Conservation (phyloP, 169 alveolate species). For the Cryptosporidium viatorum region DNA sequence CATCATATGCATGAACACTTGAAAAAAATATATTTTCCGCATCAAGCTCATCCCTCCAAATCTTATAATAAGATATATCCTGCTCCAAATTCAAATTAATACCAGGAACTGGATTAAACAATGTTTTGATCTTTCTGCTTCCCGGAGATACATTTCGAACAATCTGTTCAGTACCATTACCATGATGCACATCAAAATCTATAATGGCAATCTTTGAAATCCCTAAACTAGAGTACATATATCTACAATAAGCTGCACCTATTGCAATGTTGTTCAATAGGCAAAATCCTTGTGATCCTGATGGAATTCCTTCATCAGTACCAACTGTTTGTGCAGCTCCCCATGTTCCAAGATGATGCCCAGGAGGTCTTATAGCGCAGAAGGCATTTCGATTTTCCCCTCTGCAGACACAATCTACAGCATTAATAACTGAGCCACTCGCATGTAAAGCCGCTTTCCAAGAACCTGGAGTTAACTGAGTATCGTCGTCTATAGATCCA, state of each 20-base stretch:
- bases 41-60: constrained; percentile 88
- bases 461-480: constrained; percentile 90
- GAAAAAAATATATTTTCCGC: constrained; percentile 91
- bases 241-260: constrained; percentile 96
- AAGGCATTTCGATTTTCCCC: constrained; percentile 86
- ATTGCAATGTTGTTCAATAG: constrained; percentile 96
- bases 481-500: constrained; percentile 88
- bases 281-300: constrained; percentile 97
- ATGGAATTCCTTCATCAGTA: constrained; percentile 78
- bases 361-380: constrained; percentile 96
- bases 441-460: constrained; percentile 92
- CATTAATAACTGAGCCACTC: constrained; percentile 93
- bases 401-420: constrained; percentile 91
- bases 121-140: constrained; percentile 12
- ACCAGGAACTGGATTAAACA: constrained; percentile 61
- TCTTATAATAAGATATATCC: constrained; percentile 76
- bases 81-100: constrained; percentile 42
- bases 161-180: constrained; percentile 99
- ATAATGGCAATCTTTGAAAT: constrained; percentile 95
- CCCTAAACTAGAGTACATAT: constrained; percentile 85
- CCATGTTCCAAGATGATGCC: constrained; percentile 98
- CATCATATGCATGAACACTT: constrained; percentile 94
- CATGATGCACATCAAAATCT: constrained; percentile 99
- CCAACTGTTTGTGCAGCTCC: constrained; percentile 89
- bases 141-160: constrained; percentile 77